These are phyloP conservation scores for Inga oerstediana DNA, from an alignment of 306 rosid genomes.

Conservation along the genomic window DNA sequence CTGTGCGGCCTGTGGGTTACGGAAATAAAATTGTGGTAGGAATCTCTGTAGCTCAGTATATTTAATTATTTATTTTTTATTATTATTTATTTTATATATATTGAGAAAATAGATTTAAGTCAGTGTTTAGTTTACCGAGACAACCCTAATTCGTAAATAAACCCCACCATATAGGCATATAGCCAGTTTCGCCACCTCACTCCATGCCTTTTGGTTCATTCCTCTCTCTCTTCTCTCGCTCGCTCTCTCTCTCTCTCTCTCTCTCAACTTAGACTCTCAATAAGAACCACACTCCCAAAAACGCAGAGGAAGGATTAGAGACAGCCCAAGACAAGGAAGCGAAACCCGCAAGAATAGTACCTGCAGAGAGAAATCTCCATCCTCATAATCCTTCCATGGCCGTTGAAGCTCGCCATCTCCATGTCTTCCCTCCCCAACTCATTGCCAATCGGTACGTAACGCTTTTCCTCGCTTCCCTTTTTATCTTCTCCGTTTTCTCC, in stretches of 20 bases:
- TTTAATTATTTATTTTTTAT: background rate
- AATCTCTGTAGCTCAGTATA: background rate
- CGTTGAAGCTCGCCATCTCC: slow-evolving; percentile 71
- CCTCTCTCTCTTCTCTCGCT: slow-evolving; percentile 7
- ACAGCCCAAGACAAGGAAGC: background rate
- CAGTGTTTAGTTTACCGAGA: slow-evolving; percentile 31
- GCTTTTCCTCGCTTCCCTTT: background rate
- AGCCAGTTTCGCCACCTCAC: slow-evolving; percentile 50
- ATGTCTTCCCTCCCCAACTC: slow-evolving; percentile 64
- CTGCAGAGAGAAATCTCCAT: background rate
- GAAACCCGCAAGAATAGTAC: slow-evolving; percentile 2
- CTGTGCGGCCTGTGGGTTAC: background rate
- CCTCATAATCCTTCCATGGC: slow-evolving; percentile 45
- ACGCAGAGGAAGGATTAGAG: background rate
- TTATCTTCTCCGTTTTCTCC: background rate
- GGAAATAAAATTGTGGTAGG: background rate
- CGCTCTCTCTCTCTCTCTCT: background rate
- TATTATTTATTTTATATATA: background rate
- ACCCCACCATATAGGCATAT: slow-evolving; percentile 57
- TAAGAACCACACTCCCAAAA: slow-evolving; percentile 6
- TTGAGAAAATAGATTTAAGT: background rate
- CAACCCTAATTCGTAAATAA: slow-evolving; percentile 72
- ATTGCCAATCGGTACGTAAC: slow-evolving; percentile 50
- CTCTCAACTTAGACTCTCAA: slow-evolving; percentile 3
- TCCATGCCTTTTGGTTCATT: slow-evolving; percentile 53